Percentiles rank a stretch among this genome's conserved stretches.
Evolutionary conservation across 2,329 filamentous ascomycete species (phyloP).

Genomic region (Lomentospora prolificans): DNA sequence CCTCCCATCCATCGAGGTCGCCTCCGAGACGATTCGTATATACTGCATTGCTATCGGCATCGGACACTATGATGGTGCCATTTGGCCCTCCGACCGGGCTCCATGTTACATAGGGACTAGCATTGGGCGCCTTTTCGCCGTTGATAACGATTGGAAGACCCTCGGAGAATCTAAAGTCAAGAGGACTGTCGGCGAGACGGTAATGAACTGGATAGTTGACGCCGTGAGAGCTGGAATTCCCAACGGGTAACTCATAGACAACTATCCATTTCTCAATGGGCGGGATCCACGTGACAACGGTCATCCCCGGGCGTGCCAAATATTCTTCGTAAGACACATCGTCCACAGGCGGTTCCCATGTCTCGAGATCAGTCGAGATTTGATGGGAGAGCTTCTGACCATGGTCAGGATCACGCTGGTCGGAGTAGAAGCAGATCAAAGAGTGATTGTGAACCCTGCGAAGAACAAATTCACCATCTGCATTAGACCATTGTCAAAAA

Average conservation of each 20-base stretch:
- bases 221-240: conserved; percentile 28
- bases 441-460: conserved; percentile 43
- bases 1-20: conserved; percentile 25
- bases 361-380: conserved; percentile 45
- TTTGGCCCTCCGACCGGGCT: conserved; percentile 31
- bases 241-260: conserved; percentile 52
- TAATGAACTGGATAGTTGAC: conserved; percentile 26
- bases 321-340: conserved; percentile 47
- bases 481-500: neutral
- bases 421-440: conserved; percentile 61
- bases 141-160: conserved; percentile 23
- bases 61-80: conserved; percentile 34
- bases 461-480: neutral
- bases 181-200: conserved; percentile 28
- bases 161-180: conserved; percentile 22
- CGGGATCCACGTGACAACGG: conserved; percentile 44
- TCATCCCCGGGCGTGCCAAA: conserved; percentile 55
- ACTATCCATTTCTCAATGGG: conserved; percentile 52
- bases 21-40: conserved; percentile 32
- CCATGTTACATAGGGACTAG: conserved; percentile 35
- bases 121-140: conserved; percentile 18
- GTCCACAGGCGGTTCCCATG: conserved; percentile 51
- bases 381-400: conserved; percentile 66
- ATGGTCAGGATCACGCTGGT: conserved; percentile 55
- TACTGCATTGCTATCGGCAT: conserved; percentile 23